A percentile compares a stretch with the other conserved stretches of the same genome.
Evolutionary conservation across 1,139 yeast genomes (phyloP).

Genomic region (Kurtzmaniella quercitrusa): DNA sequence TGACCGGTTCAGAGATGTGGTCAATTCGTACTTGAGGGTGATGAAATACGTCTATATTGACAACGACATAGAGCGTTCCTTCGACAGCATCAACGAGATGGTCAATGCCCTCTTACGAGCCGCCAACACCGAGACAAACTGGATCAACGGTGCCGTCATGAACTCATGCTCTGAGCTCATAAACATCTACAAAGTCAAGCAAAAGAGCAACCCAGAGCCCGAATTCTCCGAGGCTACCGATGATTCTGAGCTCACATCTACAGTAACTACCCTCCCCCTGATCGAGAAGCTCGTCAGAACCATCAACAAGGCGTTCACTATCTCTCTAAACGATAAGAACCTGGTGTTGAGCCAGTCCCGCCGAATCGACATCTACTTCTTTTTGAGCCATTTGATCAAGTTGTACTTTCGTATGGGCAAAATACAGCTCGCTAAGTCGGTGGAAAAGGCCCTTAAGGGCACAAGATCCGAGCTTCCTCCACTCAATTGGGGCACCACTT

Average conservation of each 20-base stretch:
- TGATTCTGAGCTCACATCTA: slow-evolving; percentile 13
- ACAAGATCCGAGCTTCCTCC: slow-evolving; percentile 45
- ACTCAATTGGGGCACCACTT: slow-evolving; percentile 46
- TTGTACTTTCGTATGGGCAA: slow-evolving; percentile 69
- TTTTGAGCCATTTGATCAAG: slow-evolving; percentile 68
- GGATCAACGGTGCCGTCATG: slow-evolving; percentile 64
- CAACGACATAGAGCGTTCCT: slow-evolving; percentile 35
- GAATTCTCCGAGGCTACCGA: slow-evolving; percentile 10
- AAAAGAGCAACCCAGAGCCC: slow-evolving; percentile 28
- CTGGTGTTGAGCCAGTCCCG: slow-evolving; percentile 47
- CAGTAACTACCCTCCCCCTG: slow-evolving; percentile 12
- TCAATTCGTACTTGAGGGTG: slow-evolving; percentile 31
- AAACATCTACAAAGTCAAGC: slow-evolving; percentile 37
- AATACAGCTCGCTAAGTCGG: slow-evolving; percentile 71
- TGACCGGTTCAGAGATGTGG: slow-evolving; percentile 34
- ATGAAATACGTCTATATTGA: slow-evolving; percentile 34
- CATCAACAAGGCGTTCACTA: slow-evolving; percentile 70
- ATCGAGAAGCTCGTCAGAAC: slow-evolving; percentile 59
- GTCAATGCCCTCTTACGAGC: slow-evolving; percentile 51
- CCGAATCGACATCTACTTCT: slow-evolving; percentile 65
- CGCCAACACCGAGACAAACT: slow-evolving; percentile 58
- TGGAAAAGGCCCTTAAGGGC: slow-evolving; percentile 67
- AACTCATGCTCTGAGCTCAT: slow-evolving; percentile 54
- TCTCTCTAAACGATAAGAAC: slow-evolving; percentile 76
- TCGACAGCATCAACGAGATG: slow-evolving; percentile 37